Conservation (phyloP, 306 rosid genomes). For the Prunus salicina region DNA sequence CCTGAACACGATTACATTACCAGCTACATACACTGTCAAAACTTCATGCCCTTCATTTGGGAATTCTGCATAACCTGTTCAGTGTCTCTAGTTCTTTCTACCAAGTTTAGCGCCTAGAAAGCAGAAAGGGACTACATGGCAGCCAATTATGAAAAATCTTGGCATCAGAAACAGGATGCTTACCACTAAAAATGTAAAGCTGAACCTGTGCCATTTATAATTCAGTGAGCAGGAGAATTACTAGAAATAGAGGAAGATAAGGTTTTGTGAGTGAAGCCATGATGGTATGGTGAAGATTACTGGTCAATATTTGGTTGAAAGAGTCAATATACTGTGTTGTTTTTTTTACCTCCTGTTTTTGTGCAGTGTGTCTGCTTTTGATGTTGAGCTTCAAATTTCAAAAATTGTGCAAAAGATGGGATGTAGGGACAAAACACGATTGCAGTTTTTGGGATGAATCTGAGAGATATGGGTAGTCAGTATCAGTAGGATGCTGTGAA, state of each 20-base stretch:
- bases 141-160: neutral
- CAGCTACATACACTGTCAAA: neutral
- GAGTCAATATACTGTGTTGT: neutral
- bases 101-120: neutral
- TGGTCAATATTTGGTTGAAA: neutral
- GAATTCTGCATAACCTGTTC: neutral
- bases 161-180: neutral
- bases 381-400: neutral
- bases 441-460: neutral
- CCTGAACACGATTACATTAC: neutral
- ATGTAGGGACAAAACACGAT: neutral
- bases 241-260: neutral
- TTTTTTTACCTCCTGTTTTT: neutral
- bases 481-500: neutral
- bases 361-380: neutral
- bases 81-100: neutral
- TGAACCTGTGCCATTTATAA: neutral
- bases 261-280: neutral
- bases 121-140: neutral
- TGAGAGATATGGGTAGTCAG: neutral
- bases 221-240: neutral
- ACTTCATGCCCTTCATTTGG: neutral
- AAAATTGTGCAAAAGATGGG: neutral
- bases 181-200: neutral
- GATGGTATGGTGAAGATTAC: neutral